Evolutionary conservation across 2,329 filamentous ascomycete species (phyloP), one percentile per base, ranked within the genome.

Genomic region (Colletotrichum camelliae): DNA sequence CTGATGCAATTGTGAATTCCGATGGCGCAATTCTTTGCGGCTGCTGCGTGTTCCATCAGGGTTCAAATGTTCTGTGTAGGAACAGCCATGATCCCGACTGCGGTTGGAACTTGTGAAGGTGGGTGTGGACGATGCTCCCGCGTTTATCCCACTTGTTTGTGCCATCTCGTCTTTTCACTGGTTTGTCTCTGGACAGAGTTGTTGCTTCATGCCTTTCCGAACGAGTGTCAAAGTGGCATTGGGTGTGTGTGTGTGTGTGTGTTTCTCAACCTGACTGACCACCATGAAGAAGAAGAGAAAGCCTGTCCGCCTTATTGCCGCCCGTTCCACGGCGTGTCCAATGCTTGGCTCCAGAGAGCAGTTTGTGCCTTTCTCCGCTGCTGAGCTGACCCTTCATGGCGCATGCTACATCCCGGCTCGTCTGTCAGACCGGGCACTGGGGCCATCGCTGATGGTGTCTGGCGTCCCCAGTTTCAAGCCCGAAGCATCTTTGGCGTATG

Each of bases 1-100:
- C 48, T 74, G 71, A 65, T 74, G 71, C 71, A 74, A 74, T 74
- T 65, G 52, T 18, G 65, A 57, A 67, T 43, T 37, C 72, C 72
- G 69, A 75, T 67, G 68, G 72, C 72, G 72, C 68, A 72, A 67
- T 67, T 57, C 43, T 29, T 24, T 13, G 24, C 27, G 5, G 31
- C 57, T 24, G 67, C 39, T n/a, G 31, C 52, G n/a, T 27, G 31
- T n/a, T 70, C 33, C 55, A 21, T 37, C 21, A 21, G 57, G n/a
- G 60, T 57, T 57, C 65, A 57, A n/a, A n/a, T n/a, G n/a, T n/a
- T n/a, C n/a, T n/a, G n/a, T n/a, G n/a, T n/a, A n/a, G n/a, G n/a
- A n/a, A n/a, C n/a, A 35, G 58, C 71, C 43, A 35, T 68, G 18
- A 70, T 48, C 58, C 67, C 27, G 39, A 31, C 21, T 13, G 70